Percentiles rank a stretch among this genome's conserved stretches.
Conservation (phyloP, 768 basidiomycete genomes). For the Rhodotorula kratochvilovae region DNA sequence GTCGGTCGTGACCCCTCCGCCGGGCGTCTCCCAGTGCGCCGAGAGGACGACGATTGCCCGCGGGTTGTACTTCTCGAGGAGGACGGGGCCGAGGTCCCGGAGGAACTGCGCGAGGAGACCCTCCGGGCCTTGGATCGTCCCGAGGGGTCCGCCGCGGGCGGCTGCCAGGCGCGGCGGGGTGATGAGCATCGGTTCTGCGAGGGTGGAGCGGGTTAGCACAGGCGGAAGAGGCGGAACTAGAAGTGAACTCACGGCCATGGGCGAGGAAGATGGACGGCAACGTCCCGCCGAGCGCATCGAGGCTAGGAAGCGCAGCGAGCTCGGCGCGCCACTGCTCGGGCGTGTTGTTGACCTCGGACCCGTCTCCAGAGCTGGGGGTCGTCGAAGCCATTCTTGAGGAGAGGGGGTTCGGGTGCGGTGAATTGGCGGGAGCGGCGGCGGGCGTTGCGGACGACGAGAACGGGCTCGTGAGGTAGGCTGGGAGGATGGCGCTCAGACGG, state of each 20-base stretch:
- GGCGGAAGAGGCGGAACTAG: conserved; percentile 48
- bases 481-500: neutral
- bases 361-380: neutral
- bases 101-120: conserved; percentile 59
- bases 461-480: neutral
- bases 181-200: conserved; percentile 28
- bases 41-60: conserved; percentile 72
- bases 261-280: conserved; percentile 71
- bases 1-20: conserved; percentile 64
- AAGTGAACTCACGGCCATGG: conserved; percentile 34
- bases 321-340: conserved; percentile 35
- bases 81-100: conserved; percentile 47
- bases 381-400: neutral
- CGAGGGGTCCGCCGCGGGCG: conserved; percentile 10
- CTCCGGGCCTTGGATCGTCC: conserved; percentile 48
- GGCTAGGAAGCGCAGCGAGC: conserved; percentile 35
- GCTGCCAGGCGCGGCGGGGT: conserved; percentile 6
- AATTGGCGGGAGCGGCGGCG: neutral
- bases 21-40: conserved; percentile 71
- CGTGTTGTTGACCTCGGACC: conserved; percentile 9
- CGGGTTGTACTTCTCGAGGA: conserved; percentile 67
- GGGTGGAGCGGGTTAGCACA: conserved; percentile 21
- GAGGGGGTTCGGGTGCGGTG: neutral
- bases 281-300: conserved; percentile 31
- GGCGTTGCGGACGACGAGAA: neutral